Evolutionary conservation across 1,284 basidiomycete species (phyloP).

Genomic region (Puccinia hordei): DNA sequence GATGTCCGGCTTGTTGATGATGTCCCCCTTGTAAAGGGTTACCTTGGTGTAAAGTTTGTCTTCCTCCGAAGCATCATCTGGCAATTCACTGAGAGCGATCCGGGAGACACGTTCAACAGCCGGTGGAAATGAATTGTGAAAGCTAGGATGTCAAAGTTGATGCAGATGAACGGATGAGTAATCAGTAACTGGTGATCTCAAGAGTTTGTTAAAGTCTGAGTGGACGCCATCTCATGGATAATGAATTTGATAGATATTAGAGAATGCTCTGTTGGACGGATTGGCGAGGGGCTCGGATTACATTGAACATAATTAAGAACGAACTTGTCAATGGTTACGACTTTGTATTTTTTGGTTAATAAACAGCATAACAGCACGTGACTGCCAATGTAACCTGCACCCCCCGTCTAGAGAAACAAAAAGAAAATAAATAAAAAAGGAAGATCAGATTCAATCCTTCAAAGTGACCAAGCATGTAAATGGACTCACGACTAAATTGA

Average conservation of each 20-base stretch:
- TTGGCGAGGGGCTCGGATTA: not conserved
- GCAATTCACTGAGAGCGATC: conserved; percentile 72
- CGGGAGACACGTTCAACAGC: conserved; percentile 74
- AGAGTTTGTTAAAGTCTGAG: not conserved
- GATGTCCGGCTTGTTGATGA: conserved; percentile 72
- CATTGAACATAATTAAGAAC: conserved; percentile 14
- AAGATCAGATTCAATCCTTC: not conserved
- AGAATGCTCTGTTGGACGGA: not conserved
- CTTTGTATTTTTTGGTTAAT: conserved; percentile 82
- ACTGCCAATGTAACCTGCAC: conserved; percentile 83
- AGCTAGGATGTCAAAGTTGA: conserved; percentile 56
- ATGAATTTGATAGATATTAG: not conserved
- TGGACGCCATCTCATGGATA: too few relatives aligned
- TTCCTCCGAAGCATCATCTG: conserved; percentile 67
- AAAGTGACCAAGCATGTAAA: not conserved
- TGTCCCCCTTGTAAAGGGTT: conserved; percentile 72
- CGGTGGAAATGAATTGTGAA: conserved; percentile 81
- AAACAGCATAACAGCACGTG: conserved; percentile 85
- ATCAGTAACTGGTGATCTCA: not conserved
- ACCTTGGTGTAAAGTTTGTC: conserved; percentile 65
- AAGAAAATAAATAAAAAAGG: not conserved
- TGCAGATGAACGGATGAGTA: not conserved
- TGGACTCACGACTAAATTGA: conserved; percentile 17
- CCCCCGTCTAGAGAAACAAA: conserved; percentile 64
- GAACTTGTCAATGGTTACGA: conserved; percentile 82